Evolutionary conservation across 1,284 basidiomycete genomes (phyloP), one percentile per base, ranked within the genome.

Genomic region (Retiboletus fuscus): DNA sequence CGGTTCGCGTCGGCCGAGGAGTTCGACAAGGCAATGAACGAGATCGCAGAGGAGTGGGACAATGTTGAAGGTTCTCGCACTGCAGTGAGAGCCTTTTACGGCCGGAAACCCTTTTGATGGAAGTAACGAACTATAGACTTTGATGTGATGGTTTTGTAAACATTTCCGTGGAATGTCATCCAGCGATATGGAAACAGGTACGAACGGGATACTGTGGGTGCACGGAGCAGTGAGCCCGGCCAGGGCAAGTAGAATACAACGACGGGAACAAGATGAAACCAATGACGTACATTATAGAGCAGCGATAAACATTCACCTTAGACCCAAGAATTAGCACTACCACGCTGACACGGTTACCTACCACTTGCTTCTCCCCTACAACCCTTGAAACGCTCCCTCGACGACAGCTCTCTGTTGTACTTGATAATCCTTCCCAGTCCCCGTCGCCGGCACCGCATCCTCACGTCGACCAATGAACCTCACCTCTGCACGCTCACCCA

Each of bases 361-460:
- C 55, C 65, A 67, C 34, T 39, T 39, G 34, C 28, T 44, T 6
- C 8, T 26, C 4, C 34, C 39, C 24, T 68, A 86, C 72, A 88
- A 70, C n/a, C 83, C 84, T 57, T 85, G 82, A 76, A 94, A 93
- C 5, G 89, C 89, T 44, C 83, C 83, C 44, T 87, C 85, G 28
- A 94, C 71, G 44, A 96, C 85, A 69, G 81, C 84, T 74, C 85
- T 86, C 82, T 92, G 92, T 80, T 96, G 92, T 22, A 73, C 82
- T 71, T 85, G 85, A 83, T 95, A 95, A 68, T 92, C 81, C 77
- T 85, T 89, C 55, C 92, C 92, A 69, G 92, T 89, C 0, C 94
- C 95, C n/a, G 92, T 91, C 12, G 91, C 95, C 47, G 94, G 92
- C 16, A 96, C 85, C 11, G 93, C 89, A 77, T 90, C 91, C 80